phyloP scores from a whole-genome alignment of 441 rosid genomes.

The Mallotus japonicus region DNA sequence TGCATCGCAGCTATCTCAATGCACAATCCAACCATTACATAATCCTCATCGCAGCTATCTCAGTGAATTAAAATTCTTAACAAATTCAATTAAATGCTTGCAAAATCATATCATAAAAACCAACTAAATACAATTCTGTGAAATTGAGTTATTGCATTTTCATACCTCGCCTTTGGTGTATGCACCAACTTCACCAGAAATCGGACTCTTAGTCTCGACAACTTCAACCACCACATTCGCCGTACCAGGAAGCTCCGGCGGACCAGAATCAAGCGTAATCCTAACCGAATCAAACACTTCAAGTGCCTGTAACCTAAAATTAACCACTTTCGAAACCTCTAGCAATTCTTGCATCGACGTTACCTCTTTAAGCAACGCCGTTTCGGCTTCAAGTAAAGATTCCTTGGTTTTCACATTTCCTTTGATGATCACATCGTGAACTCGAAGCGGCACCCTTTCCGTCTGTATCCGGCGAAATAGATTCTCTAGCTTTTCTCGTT shows the following conservation, averaged over 20 bases:
- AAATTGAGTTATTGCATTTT: no score
- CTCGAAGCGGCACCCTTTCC: conserved; percentile 65
- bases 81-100: no score
- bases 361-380: conserved; percentile 53
- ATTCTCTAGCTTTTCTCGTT: conserved; percentile 41
- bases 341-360: conserved; percentile 74
- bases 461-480: conserved; percentile 48
- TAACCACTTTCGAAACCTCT: conserved; percentile 57
- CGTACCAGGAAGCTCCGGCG: conserved; percentile 84
- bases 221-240: conserved; percentile 75
- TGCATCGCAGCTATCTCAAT: no score
- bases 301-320: conserved; percentile 60
- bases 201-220: conserved; percentile 56
- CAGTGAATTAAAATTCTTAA: no score
- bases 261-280: conserved; percentile 84
- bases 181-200: conserved; percentile 69
- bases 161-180: conserved; percentile 78
- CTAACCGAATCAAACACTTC: conserved; percentile 83
- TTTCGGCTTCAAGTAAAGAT: conserved; percentile 64
- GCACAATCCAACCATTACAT: no score
- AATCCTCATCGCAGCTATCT: no score
- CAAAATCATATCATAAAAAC: no score
- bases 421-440: conserved; percentile 71
- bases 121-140: no score
- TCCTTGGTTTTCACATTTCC: conserved; percentile 89